Base-by-base conservation (phyloP, 2,329 filamentous ascomycete genomes). In the Teratosphaeria gauchensis region DNA sequence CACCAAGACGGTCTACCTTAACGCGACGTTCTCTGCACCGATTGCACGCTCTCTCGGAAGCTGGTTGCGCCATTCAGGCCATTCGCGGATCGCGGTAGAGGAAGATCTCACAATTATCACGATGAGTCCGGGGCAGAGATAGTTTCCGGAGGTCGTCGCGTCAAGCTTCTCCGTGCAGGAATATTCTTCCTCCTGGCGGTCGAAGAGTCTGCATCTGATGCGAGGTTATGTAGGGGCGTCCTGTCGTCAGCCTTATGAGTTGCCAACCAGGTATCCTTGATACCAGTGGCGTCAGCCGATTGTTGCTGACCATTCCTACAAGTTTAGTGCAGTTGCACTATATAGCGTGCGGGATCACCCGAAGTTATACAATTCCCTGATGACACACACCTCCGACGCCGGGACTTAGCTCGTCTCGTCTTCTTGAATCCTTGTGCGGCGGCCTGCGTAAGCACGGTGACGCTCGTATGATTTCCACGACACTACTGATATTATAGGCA, bases 11-110 rank as follows among this genome's bases (percentile, higher is more conserved):
- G 52, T 24, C 58, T 58, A 69, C 68, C 66, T 71, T 71, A 53
- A 71, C 69, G 5, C 69, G 64, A 14, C 69, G 65, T 59, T 71
- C 69, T 62, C 69, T 64, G 60, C 69, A 71, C 51, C 68, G 61
- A 56, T 71, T 69, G 54, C 69, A 71, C n/a, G 69, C 69, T 59
- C 69, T 62, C 54, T 71, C 69, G 19, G 64, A 62, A 16, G 61
- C 58, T 56, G 65, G 64, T 56, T 68, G 63, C 51, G 65, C 62
- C 66, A 67, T 68, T 58, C 59, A 58, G 21, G 42, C 53, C 28
- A 53, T 33, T 24, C 57, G n/a, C 33, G 2, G 14, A 35, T 32
- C 24, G 24, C 24, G 24, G 24, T 28, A 2, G 54, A 55, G 2
- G 33, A 9, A 9, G 33, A 51, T 51, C 48, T n/a, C 24, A 51